Percentiles rank a stretch among this genome's conserved stretches.
Evolutionary conservation across 2,329 filamentous ascomycete species (phyloP).

Genomic region (Penicillium sclerotigenum): DNA sequence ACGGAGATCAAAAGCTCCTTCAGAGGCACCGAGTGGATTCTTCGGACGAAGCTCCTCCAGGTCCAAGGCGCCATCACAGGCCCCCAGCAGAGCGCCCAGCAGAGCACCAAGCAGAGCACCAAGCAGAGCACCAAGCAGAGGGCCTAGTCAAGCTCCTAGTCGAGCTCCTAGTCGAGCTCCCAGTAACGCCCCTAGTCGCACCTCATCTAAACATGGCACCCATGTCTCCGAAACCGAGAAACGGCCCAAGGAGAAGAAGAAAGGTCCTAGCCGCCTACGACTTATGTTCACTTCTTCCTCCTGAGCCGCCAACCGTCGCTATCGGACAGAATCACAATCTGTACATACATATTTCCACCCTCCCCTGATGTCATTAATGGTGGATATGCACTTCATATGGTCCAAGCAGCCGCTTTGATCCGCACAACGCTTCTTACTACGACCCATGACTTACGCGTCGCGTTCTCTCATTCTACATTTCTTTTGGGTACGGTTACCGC

Average conservation of each 20-base stretch:
- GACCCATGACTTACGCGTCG: neutral
- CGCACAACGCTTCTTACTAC: neutral
- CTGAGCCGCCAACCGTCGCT: neutral
- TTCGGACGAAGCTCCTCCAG: slow-evolving; percentile 22
- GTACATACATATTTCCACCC: slow-evolving; percentile 30
- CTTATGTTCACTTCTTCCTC: slow-evolving; percentile 34
- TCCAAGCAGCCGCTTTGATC: neutral
- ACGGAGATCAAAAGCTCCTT: slow-evolving; percentile 17
- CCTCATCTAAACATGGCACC: slow-evolving; percentile 23
- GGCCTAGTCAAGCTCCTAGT: too few species aligned
- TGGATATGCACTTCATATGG: neutral
- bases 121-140: slow-evolving; percentile 9
- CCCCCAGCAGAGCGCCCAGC: slow-evolving; percentile 18
- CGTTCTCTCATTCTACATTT: neutral
- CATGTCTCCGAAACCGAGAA: slow-evolving; percentile 27
- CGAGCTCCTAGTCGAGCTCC: slow-evolving; percentile 11
- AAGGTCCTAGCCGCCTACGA: slow-evolving; percentile 40
- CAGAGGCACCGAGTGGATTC: slow-evolving; percentile 19
- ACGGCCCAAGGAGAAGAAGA: slow-evolving; percentile 35
- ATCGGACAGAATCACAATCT: neutral
- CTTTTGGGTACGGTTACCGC: neutral
- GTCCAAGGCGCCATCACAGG: slow-evolving; percentile 22
- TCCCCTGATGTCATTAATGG: neutral
- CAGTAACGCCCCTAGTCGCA: slow-evolving; percentile 12
- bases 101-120: slow-evolving; percentile 11